Evolutionary conservation across 192 early-diverging fungal genomes (phyloP), one percentile per base, ranked within the genome.

Genomic region (Jimgerdemannia flammicorona): DNA sequence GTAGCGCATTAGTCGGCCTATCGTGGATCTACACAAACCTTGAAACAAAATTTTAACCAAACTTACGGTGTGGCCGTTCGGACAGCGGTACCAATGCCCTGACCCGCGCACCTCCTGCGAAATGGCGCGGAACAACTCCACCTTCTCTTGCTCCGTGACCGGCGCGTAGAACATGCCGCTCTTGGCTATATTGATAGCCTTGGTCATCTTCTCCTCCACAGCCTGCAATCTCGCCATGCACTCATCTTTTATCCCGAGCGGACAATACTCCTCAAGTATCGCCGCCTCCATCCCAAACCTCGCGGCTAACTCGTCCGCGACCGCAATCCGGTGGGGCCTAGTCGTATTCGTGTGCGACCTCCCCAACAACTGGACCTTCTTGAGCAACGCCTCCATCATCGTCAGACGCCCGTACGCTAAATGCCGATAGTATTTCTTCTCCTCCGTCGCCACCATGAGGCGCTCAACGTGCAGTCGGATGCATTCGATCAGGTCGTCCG

Each of bases 71-170:
- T 87, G 85, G 3, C 80, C 80, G 64, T 86, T 87, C 3, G 77
- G 79, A 70, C 85, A 87, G 0, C 59, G 70, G 44, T 82, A 86
- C 86, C 86, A 87, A 67, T 83, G 85, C n/a, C 84, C 84, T 0
- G 70, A 44, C 42, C 72, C 82, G 0, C 65, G 7, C 8, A 84
- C n/a, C 2, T 74, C 71, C 17, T 44, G 54, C 0, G 42, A 39
- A 71, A 86, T 71, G 0, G 80, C 86, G 0, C 70, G 66, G 69
- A 84, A 80, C 0, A 87, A 54, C 20, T 75, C 42, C 6, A 74
- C 6, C 63, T 75, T 84, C 40, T 87, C 84, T 17, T 77, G 74
- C 4, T 39, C 8, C 3, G 76, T 75, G 42, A 85, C 59, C 0
- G 66, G 11, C 18, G 18, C n/a, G 19, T 75, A 73, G 40, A 70